phyloP scores from a whole-genome alignment of 1,139 yeast species.

The Candida sanyaensis region DNA sequence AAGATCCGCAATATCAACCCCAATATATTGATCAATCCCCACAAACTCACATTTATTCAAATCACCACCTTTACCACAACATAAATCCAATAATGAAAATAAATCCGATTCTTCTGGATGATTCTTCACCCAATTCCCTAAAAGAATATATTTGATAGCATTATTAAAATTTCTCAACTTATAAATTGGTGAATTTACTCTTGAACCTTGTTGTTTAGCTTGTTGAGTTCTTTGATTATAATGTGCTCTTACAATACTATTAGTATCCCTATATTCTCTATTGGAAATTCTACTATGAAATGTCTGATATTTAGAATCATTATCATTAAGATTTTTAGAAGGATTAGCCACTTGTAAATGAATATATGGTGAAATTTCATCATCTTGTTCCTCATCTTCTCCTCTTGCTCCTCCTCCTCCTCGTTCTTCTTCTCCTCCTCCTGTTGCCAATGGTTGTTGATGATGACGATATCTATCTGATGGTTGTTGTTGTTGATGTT shows the following conservation, averaged over 20 bases:
- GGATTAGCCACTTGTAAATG: conserved; percentile 35
- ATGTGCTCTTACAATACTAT: conserved; percentile 73
- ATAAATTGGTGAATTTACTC: conserved; percentile 82
- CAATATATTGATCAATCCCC: conserved; percentile 73
- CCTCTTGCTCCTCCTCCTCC: conserved; percentile 5
- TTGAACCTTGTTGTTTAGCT: conserved; percentile 57
- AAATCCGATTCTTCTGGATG: conserved; percentile 50
- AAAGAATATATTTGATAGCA: conserved; percentile 84
- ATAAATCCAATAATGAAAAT: conserved; percentile 66
- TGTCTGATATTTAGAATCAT: conserved; percentile 29
- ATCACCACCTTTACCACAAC: conserved; percentile 99
- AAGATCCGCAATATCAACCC: conserved; percentile 89
- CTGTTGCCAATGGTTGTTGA: not conserved
- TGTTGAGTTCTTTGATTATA: conserved; percentile 83
- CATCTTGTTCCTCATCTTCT: conserved; percentile 12
- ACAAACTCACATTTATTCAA: conserved; percentile 84
- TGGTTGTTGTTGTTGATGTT: conserved; percentile 6
- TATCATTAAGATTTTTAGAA: conserved; percentile 16
- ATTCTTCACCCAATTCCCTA: conserved; percentile 61
- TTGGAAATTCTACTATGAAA: conserved; percentile 44
- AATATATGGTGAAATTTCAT: conserved; percentile 29
- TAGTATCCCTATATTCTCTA: conserved; percentile 38
- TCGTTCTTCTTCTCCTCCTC: conserved; percentile 4
- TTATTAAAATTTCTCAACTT: conserved; percentile 88
- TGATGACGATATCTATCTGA: not conserved